Base-by-base conservation (phyloP, 176 grass and related monocot species). In the Pharus latifolius region DNA sequence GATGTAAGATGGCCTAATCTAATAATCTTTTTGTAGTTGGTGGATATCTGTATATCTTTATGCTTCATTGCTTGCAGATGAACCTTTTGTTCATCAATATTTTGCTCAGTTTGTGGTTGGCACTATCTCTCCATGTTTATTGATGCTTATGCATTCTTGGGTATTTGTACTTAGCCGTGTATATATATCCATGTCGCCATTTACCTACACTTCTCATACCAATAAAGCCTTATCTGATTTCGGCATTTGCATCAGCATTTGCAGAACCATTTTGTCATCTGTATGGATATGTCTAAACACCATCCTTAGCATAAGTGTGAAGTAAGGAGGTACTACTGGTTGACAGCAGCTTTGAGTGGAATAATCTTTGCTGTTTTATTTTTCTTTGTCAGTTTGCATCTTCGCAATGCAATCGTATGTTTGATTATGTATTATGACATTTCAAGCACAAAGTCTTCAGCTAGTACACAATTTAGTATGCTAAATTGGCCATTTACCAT, bases 1-100 rank as follows among this genome's bases (percentile, higher is more conserved):
- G 82, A 88, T 72, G 95, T 94, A 94, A 90, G 67, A 38, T 38
- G 35, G 63, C 25, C 37, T 22, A 30, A 53, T 37, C 48, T 56
- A 74, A 56, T 15, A 25, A 49, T 56, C 59, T 63, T 70, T 8
- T 3, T 34, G 34, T 63, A 35, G 24, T 28, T 24, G 15, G 58
- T 37, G 25, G 25, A 43, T 25, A 79, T 70, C n/a, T 41, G 60
- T 44, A 14, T 4, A 10, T 23, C 30, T 37, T 54, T 40, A 9
- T 15, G 17, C 25, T 22, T 63, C 60, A 11, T 54, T 53, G 16
- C 59, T 38, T 63, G 31, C 51, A 29, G 58, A 74, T 1, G 4
- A 28, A 14, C 17, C 4, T 42, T 79, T 11, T 10, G 7, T 51
- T 16, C 62, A 28, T 32, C 18, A 0, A 37, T 49, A 27, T 3